A percentile compares a stretch with the other conserved stretches of the same genome.
These are phyloP conservation scores for Colletotrichum tropicicola DNA, from an alignment of 2,329 filamentous ascomycete species.

Conservation along the genomic window DNA sequence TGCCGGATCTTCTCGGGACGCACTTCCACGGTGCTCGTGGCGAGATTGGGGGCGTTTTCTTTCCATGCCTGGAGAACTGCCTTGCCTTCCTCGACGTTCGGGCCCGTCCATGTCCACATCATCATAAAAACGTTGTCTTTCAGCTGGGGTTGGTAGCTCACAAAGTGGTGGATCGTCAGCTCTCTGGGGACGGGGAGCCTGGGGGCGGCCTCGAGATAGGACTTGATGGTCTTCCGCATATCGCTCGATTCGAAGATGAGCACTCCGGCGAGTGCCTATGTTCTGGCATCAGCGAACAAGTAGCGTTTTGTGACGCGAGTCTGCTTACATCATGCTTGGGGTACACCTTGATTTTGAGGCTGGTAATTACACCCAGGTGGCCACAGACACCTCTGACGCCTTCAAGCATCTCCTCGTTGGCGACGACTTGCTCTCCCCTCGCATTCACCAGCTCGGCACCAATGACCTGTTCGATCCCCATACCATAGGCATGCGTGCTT, in stretches of 20 bases:
- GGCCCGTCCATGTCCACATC: constrained; percentile 2
- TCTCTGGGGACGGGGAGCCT: background rate
- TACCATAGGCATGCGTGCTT: constrained; percentile 37
- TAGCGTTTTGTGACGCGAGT: background rate
- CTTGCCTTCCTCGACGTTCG: background rate
- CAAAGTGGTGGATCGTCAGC: constrained; percentile 5
- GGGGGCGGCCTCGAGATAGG: background rate
- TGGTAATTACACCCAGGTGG: constrained; percentile 37
- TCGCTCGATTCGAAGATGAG: constrained; percentile 2
- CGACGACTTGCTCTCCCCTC: constrained; percentile 37
- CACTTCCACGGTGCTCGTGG: background rate
- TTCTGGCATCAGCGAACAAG: background rate
- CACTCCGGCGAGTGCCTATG: background rate
- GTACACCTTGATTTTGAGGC: constrained; percentile 38
- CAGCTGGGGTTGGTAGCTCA: background rate
- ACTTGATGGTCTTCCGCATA: background rate
- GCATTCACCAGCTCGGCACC: constrained; percentile 38
- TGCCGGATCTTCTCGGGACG: background rate
- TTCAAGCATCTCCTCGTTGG: constrained; percentile 37
- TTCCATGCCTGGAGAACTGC: background rate
- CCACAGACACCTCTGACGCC: constrained; percentile 38
- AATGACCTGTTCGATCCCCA: constrained; percentile 48
- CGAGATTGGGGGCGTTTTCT: background rate
- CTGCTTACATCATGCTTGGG: background rate
- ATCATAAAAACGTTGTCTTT: background rate